These are phyloP conservation scores for Leccinum obscurum DNA, from an alignment of 768 basidiomycete species.

Conservation along the genomic window DNA sequence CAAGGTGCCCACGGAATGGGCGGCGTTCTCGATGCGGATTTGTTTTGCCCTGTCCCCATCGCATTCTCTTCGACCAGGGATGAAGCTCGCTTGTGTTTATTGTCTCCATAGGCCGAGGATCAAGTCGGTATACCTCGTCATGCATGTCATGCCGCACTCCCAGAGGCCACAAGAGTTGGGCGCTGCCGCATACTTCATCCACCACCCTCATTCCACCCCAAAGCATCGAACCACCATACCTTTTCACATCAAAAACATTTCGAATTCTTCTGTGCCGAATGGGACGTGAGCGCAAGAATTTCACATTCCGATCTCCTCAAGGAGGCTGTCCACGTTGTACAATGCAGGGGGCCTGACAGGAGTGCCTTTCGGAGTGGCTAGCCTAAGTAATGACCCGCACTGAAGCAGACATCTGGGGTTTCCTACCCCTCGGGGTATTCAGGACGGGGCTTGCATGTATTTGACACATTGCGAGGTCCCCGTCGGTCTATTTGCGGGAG, in stretches of 20 bases:
- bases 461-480: constrained; percentile 7
- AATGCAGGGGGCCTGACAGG: constrained; percentile 1
- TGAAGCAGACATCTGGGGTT: constrained; percentile 1
- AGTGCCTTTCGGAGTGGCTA: constrained; percentile 5
- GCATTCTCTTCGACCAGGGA: background rate
- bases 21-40: constrained; percentile 4
- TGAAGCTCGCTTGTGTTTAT: background rate
- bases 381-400: background rate
- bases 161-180: background rate
- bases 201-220: constrained; percentile 10
- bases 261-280: constrained; percentile 6
- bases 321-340: constrained; percentile 17
- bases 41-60: background rate
- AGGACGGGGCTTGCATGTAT: constrained; percentile 3
- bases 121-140: constrained; percentile 2
- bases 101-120: background rate
- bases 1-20: background rate
- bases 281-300: constrained; percentile 2
- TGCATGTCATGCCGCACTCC: constrained; percentile 2
- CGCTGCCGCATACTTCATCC: constrained; percentile 14
- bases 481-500: background rate
- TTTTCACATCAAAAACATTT: constrained; percentile 18
- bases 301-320: constrained; percentile 22
- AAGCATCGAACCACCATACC: constrained; percentile 16
- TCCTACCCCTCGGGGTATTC: constrained; percentile 1